Evolutionary conservation across 306 rosid species (phyloP), one percentile per base, ranked within the genome.

Genomic region (Gynostemma pentaphyllum): DNA sequence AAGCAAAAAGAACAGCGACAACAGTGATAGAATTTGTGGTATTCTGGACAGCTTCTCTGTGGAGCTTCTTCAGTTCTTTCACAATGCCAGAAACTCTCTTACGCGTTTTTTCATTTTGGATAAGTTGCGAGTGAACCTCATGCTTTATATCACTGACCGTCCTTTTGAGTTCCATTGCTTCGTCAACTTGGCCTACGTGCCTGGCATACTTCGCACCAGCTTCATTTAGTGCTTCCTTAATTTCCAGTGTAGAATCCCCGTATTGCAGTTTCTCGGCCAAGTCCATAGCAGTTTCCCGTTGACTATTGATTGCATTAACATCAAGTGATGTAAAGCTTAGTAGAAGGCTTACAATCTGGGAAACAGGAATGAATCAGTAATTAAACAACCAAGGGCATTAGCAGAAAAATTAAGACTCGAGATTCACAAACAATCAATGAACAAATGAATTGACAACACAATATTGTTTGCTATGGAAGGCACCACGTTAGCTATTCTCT

Each of bases 71-170:
- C 62, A 92, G 73, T 68, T 92, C 99, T 79, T 92, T 92, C 15
- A 96, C 96, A 15, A 92, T 92, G 4, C 99, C 96, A 24, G 96
- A 92, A 67, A 92, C 96, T 63, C 96, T 72, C 15, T 87, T 71
- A 7, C 83, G 81, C n/a, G 99, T 92, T 51, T 75, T 89, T 74
- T 88, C 94, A 8, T 84, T 86, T 69, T 88, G 95, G 68, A 72
- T 68, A 29, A 86, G 88, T 24, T 92, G 96, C 16, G 96, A 86
- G 56, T 82, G 87, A 42, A 92, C 96, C 76, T 92, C 99, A 54
- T 92, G 96, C 72, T 79, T 92, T 66, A 92, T 92, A 60, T 92
- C 99, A 67, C 96, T 92, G 41, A 92, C 99, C 21, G 99, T 86
- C 73, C 96, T 73, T 75, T 92, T 92, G 42, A 92, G 95, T 68